A percentile compares a stretch with the other conserved stretches of the same genome.
Evolutionary conservation across 1,284 basidiomycete genomes (phyloP).

Genomic region (Trametes polyzona): DNA sequence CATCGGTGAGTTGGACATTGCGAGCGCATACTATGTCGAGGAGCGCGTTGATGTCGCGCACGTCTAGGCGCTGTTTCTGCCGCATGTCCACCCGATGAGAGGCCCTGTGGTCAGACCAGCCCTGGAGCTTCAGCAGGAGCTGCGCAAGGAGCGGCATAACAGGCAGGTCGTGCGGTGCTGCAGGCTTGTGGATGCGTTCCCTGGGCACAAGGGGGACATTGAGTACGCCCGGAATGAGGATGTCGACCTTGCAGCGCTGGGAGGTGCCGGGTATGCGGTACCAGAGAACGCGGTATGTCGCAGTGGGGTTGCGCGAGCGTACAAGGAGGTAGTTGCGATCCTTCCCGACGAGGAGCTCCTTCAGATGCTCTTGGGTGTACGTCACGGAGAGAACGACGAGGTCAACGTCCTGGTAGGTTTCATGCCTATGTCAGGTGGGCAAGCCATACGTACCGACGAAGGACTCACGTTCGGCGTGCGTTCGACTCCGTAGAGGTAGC

Average conservation of each 20-base stretch:
- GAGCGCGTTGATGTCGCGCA: constrained; percentile 46
- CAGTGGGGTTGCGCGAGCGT: constrained; percentile 41
- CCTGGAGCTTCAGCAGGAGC: constrained; percentile 53
- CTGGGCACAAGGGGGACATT: constrained; percentile 46
- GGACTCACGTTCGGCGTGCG: constrained; percentile 28
- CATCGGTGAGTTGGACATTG: constrained; percentile 2
- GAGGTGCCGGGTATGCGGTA: constrained; percentile 35
- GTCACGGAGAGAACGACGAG: constrained; percentile 46
- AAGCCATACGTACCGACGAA: too few species aligned
- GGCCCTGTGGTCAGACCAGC: constrained; percentile 50
- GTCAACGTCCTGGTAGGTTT: constrained; percentile 62
- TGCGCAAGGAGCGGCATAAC: constrained; percentile 49
- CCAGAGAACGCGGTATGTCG: constrained; percentile 52
- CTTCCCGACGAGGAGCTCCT: constrained; percentile 39
- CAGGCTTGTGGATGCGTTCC: constrained; percentile 30
- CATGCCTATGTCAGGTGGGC: too few species aligned
- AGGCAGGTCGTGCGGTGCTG: constrained; percentile 37
- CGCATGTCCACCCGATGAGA: constrained; percentile 38
- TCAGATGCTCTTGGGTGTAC: constrained; percentile 44
- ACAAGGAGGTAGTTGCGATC: constrained; percentile 46
- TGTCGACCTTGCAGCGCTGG: constrained; percentile 53
- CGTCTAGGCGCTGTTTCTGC: constrained; percentile 46
- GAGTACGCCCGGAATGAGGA: constrained; percentile 50
- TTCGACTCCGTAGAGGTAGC: constrained; percentile 24
- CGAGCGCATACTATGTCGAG: constrained; percentile 37